A percentile compares a stretch with the other conserved stretches of the same genome.
Evolutionary conservation across 768 basidiomycete genomes (phyloP).

Genomic region (Suillus paluster): DNA sequence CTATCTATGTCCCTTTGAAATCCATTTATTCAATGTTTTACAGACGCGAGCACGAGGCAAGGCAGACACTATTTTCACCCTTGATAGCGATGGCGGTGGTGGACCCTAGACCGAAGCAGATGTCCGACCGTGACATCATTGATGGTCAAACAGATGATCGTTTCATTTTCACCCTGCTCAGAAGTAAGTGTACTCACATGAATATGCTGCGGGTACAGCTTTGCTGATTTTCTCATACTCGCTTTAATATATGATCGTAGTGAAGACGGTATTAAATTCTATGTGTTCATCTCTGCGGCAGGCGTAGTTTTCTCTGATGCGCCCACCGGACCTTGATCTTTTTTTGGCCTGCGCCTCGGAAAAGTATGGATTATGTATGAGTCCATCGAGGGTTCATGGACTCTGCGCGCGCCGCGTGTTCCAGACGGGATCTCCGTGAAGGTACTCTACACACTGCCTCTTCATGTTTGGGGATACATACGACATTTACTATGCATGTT

Average conservation of each 20-base stretch:
- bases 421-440: conserved; percentile 85
- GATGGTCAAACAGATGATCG: conserved; percentile 74
- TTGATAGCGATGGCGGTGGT: conserved; percentile 38
- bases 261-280: conserved; percentile 83
- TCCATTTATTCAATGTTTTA: background rate
- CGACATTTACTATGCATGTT: conserved; percentile 15
- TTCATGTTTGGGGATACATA: conserved; percentile 14
- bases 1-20: background rate
- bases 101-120: conserved; percentile 57
- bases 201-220: conserved; percentile 12
- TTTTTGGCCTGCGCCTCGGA: conserved; percentile 80
- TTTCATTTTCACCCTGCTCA: conserved; percentile 68
- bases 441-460: conserved; percentile 40
- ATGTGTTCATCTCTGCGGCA: conserved; percentile 75
- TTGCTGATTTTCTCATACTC: conserved; percentile 12
- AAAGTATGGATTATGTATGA: conserved; percentile 86
- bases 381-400: conserved; percentile 82
- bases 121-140: conserved; percentile 84
- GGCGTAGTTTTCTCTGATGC: conserved; percentile 80
- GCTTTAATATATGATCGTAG: conserved; percentile 33
- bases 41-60: background rate
- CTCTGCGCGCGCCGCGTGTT: conserved; percentile 68
- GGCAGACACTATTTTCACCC: conserved; percentile 10
- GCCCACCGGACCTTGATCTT: conserved; percentile 83
- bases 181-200: conserved; percentile 52